Evolutionary conservation across 2,329 filamentous ascomycete species (phyloP).

Genomic region (Aspergillus phoenicis): DNA sequence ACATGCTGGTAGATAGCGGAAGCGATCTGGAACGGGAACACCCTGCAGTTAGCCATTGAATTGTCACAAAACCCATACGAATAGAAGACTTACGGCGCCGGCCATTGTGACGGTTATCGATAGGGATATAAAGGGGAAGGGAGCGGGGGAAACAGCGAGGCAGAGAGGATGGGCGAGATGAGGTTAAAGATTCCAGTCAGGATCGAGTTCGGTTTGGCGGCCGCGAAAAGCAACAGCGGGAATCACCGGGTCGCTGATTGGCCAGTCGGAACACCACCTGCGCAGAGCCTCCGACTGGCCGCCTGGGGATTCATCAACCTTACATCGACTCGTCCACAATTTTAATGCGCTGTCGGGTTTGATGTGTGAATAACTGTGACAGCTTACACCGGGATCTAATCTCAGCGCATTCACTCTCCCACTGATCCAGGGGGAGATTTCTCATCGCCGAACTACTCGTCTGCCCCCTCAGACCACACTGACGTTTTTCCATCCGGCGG

Average conservation of each 20-base stretch:
- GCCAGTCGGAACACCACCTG: slow-evolving; percentile 22
- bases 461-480: background rate
- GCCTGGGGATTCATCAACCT: slow-evolving; percentile 11
- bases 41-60: slow-evolving; percentile 32
- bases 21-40: slow-evolving; percentile 48
- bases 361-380: background rate
- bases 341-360: background rate
- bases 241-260: slow-evolving; percentile 45
- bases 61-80: slow-evolving; percentile 36
- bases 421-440: background rate
- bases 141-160: slow-evolving; percentile 24
- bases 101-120: slow-evolving; percentile 56
- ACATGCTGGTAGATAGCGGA: slow-evolving; percentile 64
- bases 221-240: slow-evolving; percentile 40
- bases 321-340: slow-evolving; percentile 2
- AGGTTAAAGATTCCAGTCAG: slow-evolving; percentile 35
- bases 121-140: slow-evolving; percentile 21
- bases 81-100: slow-evolving; percentile 50
- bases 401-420: background rate
- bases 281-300: slow-evolving; percentile 30
- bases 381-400: background rate
- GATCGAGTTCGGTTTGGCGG: slow-evolving; percentile 19
- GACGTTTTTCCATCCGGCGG: background rate
- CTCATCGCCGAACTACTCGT: background rate
- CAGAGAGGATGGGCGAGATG: slow-evolving; percentile 23